A percentile compares a stretch with the other conserved stretches of the same genome.
These are phyloP conservation scores for Penicillium manginii DNA, from an alignment of 495 filamentous ascomycete species.

Conservation along the genomic window DNA sequence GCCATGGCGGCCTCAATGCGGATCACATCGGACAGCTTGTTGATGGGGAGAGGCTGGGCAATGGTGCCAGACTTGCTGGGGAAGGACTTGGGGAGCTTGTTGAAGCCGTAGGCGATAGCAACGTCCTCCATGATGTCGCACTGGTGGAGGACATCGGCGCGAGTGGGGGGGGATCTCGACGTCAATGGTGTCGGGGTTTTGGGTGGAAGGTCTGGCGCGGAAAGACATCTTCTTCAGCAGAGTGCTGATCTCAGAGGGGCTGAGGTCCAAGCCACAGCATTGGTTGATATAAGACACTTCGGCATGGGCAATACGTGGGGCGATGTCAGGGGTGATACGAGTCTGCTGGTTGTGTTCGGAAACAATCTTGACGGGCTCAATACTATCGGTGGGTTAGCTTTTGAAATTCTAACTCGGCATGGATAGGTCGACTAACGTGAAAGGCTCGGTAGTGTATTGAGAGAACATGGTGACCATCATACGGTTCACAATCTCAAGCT, in stretches of 20 bases:
- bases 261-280: constrained; percentile 80
- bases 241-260: constrained; percentile 70
- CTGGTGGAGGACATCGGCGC: constrained; percentile 93
- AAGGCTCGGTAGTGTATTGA: constrained; percentile 81
- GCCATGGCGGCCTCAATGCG: constrained; percentile 90
- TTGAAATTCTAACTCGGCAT: not conserved
- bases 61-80: constrained; percentile 83
- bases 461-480: constrained; percentile 98
- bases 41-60: constrained; percentile 84
- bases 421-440: constrained; percentile 62
- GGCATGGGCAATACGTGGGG: constrained; percentile 73
- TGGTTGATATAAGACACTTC: constrained; percentile 91
- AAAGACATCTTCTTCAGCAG: constrained; percentile 87
- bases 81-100: constrained; percentile 82
- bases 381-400: constrained; percentile 35
- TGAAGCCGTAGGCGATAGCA: constrained; percentile 95
- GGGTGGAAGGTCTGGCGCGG: constrained; percentile 68
- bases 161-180: constrained; percentile 81
- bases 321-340: constrained; percentile 77
- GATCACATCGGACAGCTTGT: constrained; percentile 92
- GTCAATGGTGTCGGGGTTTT: constrained; percentile 68
- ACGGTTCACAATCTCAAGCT: constrained; percentile 92
- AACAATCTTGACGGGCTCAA: constrained; percentile 89
- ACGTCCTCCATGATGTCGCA: constrained; percentile 99
- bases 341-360: constrained; percentile 88